Evolutionary conservation across 768 basidiomycete species (phyloP), one percentile per base, ranked within the genome.

Genomic region (Tephrocybe rancida): DNA sequence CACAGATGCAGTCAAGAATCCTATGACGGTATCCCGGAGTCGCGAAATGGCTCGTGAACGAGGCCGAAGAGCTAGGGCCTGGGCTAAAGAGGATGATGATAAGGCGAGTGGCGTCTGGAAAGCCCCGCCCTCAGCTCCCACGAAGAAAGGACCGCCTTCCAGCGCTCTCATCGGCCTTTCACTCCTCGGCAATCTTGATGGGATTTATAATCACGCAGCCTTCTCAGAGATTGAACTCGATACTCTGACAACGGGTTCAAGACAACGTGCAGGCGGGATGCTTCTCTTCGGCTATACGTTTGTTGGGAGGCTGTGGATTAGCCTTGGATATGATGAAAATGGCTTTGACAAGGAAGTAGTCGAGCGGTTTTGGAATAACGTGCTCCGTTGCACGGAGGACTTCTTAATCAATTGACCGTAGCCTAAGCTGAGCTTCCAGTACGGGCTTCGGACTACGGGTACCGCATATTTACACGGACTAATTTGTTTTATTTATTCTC

Each of bases 251-350:
- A 92, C 92, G 1, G 92, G 90, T 2, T 90, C 88, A 6, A 79
- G 92, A n/a, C 91, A 93, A 64, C 82, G 90, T 3, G 64, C 80
- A 0, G 84, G 89, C 9, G 90, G 84, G 2, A 86, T 92, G 83
- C 74, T 95, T 34, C 68, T 95, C n/a, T 92, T 94, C 54, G 87
- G 86, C 3, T 89, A 88, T 67, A 90, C 87, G 0, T 88, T 87
- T 58, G 82, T 74, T 19, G 86, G 85, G 6, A 86, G 84, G 68
- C 68, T 94, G 16, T 92, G 88, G 88, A 64, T 93, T 30, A 90
- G 86, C 58, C 73, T 93, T 26, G 88, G 89, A 0, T 92, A 90
- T 65, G 92, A 93, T 63, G 74, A 79, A 58, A 88, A 88, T 63
- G 90, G 88, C 0, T 91, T 90, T 64, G 80, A 86, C 25, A 73